These are phyloP conservation scores for Fusarium lyarnte DNA, from an alignment of 2,329 filamentous ascomycete genomes.

Conservation along the genomic window DNA sequence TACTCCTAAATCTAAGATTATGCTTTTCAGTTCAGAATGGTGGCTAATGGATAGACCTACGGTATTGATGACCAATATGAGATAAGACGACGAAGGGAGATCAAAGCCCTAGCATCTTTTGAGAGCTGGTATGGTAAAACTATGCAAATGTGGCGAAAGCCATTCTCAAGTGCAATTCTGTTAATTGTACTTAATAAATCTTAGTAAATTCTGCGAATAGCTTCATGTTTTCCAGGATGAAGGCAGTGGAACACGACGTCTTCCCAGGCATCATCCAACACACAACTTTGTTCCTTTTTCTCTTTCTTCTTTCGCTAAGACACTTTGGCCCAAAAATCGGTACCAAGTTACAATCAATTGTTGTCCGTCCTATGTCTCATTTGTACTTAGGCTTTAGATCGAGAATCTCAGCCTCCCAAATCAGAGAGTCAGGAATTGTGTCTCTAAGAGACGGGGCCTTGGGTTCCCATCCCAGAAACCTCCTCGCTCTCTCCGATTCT, in stretches of 20 bases:
- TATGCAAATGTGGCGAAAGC: neutral
- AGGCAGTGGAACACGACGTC: neutral
- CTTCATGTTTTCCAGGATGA: neutral
- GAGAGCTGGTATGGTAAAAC: neutral
- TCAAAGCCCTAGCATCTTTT: neutral
- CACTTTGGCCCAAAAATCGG: neutral
- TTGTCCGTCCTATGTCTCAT: neutral
- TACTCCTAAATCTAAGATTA: neutral
- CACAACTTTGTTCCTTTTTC: neutral
- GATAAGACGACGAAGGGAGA: too few relatives aligned
- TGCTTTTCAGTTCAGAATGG: neutral
- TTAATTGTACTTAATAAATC: neutral
- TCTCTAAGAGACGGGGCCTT: constrained; percentile 50
- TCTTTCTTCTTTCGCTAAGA: too few relatives aligned
- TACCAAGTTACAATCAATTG: neutral
- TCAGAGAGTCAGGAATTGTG: constrained; percentile 51
- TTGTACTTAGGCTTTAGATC: constrained; percentile 46
- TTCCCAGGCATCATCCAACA: neutral
- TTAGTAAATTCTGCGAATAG: neutral
- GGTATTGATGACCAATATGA: neutral
- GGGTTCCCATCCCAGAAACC: constrained; percentile 59
- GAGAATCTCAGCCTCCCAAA: constrained; percentile 51
- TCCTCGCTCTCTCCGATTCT: constrained; percentile 53
- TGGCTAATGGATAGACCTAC: neutral
- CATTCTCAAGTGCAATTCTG: too few relatives aligned